Evolutionary conservation across 2,329 filamentous ascomycete genomes (phyloP), one percentile per base, ranked within the genome.

Genomic region (Nothomitra cinnamomea): DNA sequence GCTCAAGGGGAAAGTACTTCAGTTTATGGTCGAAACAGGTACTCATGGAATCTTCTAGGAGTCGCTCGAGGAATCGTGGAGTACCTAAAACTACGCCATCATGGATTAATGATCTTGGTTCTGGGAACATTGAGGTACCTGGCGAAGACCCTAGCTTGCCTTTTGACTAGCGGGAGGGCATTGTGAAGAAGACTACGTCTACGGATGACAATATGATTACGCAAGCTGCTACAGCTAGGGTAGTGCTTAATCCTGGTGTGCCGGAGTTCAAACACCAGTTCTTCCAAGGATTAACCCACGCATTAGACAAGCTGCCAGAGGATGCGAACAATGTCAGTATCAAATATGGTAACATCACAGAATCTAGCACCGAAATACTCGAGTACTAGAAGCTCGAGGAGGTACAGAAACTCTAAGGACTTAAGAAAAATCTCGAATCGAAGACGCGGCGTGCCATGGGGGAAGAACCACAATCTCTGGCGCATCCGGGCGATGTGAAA

Each of bases 1-100:
- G 6, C 13, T 22, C 25, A 10, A 69, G 73, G 5, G 80, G 81
- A 1, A 75, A 77, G 66, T 85, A 84, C 59, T 73, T 75, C 22
- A 74, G 77, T 52, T 65, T 85, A 32, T 85, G 82, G 81, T 76
- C 75, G 2, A 80, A 79, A 60, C 79, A 83, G 60, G 24, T 17
- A 22, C 15, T 49, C 7, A 21, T 47, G 6, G 21, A 21, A 15
- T 2, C 43, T 49, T 19, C 45, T 24, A 22, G 25, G n/a, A 22
- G n/a, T 3, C 10, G 25, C 10, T 49, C 45, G 19, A 49, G 54
- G 17, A 57, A 58, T 7, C 56, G 56, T 25, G 55, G 56, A 5
- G 58, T 56, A 54, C 60, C 60, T 43, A 58, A 57, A 47, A 64
- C 57, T 48, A 57, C 61, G 4, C 59, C 38, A 63, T 61, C 47